Evolutionary conservation across 352 stramenopile genomes (phyloP), one percentile per base, ranked within the genome.

Genomic region (Phytophthora constricta): DNA sequence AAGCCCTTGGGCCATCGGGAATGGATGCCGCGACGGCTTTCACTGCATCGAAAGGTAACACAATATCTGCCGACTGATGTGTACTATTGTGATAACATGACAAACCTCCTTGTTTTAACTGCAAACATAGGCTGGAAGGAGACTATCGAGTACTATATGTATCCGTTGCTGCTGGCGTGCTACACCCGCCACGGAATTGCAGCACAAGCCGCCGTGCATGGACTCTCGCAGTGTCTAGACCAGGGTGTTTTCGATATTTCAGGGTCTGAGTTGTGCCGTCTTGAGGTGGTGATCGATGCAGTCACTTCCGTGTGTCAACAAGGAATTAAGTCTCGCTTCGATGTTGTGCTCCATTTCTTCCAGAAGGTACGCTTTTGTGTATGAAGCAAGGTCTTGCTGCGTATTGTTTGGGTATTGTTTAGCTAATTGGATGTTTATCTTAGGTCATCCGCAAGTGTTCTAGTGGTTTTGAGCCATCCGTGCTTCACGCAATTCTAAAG

Each of bases 231-330:
- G 20, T 92, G 84, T 34, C 53, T 96, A 5, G 84, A 93, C 16
- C 62, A 73, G 19, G 82, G 80, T 0, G 13, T 93, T 5, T 91
- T 94, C 19, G 74, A 89, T 23, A 62, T 73, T 11, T 52, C 60
- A 5, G 45, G 68, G 11, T 79, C 72, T 9, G 59, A 78, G 1
- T 70, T 80, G 20, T 87, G 74, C 14, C 66, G 71, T 39, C 64
- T 95, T 4, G 81, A 89, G n/a, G 60, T 82, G 1, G 65, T 86
- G 1, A 74, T 91, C 16, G 77, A 93, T 23, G 82, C 84, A 1
- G 71, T 95, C 31, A 78, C 77, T 16, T 90, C 86, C 14, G 52
- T 83, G n/a, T 94, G 86, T 33, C 80, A 94, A n/a, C 87, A 96
- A 77, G 87, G 74, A 0, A 57, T 96, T 9, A 89, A 89, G 57